Conservation (phyloP, 352 stramenopile species). For the Phytophthora sp. region DNA sequence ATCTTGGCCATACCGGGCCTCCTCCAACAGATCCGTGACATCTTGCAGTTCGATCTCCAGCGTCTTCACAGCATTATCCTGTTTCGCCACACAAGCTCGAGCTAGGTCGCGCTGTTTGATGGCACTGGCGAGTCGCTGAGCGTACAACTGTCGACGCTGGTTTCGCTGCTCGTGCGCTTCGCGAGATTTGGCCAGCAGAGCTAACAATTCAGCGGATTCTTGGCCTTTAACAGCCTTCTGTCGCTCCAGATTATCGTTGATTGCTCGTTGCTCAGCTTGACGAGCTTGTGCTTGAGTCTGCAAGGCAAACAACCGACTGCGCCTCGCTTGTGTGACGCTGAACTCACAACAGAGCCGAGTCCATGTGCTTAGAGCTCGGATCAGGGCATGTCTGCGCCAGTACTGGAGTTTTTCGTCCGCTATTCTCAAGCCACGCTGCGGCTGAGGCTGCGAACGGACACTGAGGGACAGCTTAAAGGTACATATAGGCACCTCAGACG, state of each 20-base stretch:
- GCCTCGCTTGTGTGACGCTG: slow-evolving; percentile 7
- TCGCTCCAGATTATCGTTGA: slow-evolving; percentile 18
- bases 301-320: slow-evolving; percentile 23
- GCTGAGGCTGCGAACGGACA: slow-evolving; percentile 15
- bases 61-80: slow-evolving; percentile 43
- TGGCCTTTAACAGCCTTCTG: slow-evolving; percentile 22
- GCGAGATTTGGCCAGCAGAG: slow-evolving; percentile 27
- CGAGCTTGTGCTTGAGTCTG: slow-evolving; percentile 42
- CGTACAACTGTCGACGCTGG: slow-evolving; percentile 32
- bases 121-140: slow-evolving; percentile 20
- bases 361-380: slow-evolving; percentile 16
- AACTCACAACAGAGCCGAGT: slow-evolving; percentile 17
- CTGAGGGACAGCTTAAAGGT: slow-evolving; percentile 9
- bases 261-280: slow-evolving; percentile 28
- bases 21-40: slow-evolving; percentile 33
- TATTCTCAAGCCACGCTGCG: slow-evolving; percentile 28
- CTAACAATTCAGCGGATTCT: slow-evolving; percentile 20
- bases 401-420: slow-evolving; percentile 31
- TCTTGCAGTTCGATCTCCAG: slow-evolving; percentile 50
- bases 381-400: slow-evolving; percentile 22
- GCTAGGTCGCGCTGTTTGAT: slow-evolving; percentile 43
- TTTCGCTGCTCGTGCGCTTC: slow-evolving; percentile 26
- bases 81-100: slow-evolving; percentile 41
- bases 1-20: slow-evolving; percentile 46
- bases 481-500: slow-evolving; percentile 3